Percentiles rank a stretch among this genome's conserved stretches.
These are phyloP conservation scores for Colletotrichum tanaceti DNA, from an alignment of 2,329 filamentous ascomycete species.

Conservation along the genomic window DNA sequence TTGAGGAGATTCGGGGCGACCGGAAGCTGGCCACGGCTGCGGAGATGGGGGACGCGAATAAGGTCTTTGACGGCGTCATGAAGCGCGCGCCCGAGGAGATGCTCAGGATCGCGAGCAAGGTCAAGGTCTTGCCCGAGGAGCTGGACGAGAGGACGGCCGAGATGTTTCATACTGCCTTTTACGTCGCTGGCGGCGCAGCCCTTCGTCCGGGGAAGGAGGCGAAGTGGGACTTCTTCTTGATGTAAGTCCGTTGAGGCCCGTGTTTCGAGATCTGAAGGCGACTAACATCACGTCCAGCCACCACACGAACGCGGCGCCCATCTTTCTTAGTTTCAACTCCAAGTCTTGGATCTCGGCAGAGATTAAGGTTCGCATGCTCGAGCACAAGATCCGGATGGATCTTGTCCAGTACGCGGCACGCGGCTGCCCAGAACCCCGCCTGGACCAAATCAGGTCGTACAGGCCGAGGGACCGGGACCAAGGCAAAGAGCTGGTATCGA, in stretches of 20 bases:
- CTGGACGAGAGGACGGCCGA: conserved; percentile 65
- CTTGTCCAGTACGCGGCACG: conserved; percentile 79
- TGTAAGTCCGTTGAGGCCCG: conserved; percentile 53
- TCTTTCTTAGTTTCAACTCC: conserved; percentile 77
- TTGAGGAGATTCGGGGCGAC: conserved; percentile 68
- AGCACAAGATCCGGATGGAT: conserved; percentile 84
- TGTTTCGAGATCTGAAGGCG: neutral
- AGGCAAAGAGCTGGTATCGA: conserved; percentile 55
- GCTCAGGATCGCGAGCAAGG: conserved; percentile 69
- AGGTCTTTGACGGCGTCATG: conserved; percentile 77
- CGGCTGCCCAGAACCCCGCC: conserved; percentile 68
- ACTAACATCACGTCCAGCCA: conserved; percentile 67
- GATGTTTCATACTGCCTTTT: conserved; percentile 75
- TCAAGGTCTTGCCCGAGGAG: conserved; percentile 65
- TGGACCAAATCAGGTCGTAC: conserved; percentile 72
- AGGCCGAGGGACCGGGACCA: conserved; percentile 56
- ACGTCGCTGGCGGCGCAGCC: conserved; percentile 64
- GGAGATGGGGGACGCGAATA: conserved; percentile 67
- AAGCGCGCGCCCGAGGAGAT: conserved; percentile 72
- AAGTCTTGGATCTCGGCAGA: conserved; percentile 69
- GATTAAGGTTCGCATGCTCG: conserved; percentile 76
- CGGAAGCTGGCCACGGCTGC: conserved; percentile 65
- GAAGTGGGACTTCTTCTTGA: conserved; percentile 84
- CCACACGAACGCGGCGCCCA: conserved; percentile 75
- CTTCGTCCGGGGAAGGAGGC: conserved; percentile 72